Conservation (phyloP, 116 monocot genomes). For the Posidonia oceanica region DNA sequence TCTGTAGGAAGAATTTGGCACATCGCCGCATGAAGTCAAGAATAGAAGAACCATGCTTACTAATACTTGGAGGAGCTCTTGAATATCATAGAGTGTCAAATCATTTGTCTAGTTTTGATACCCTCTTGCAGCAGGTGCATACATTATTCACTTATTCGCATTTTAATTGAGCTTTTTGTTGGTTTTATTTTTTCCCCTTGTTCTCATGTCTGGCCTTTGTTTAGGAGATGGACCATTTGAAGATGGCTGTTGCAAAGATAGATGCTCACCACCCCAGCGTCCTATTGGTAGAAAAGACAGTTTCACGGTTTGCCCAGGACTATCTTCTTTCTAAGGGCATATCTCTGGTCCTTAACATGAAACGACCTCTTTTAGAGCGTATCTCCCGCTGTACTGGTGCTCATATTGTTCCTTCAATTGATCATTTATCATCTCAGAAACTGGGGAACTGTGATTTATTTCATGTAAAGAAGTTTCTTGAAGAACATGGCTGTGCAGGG, state of each 20-base stretch:
- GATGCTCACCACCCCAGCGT: conserved; percentile 66
- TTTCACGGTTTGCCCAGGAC: conserved; percentile 90
- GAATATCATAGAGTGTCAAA: conserved; percentile 84
- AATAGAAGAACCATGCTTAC: conserved; percentile 64
- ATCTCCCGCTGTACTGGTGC: conserved; percentile 92
- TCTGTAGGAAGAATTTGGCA: conserved; percentile 91
- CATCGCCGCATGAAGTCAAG: conserved; percentile 75
- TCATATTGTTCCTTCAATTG: conserved; percentile 84
- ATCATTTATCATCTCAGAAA: conserved; percentile 63
- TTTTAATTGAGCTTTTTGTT: conserved; percentile 1
- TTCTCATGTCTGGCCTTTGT: conserved; percentile 6
- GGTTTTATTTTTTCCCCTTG: neutral
- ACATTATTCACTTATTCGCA: neutral
- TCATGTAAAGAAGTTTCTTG: conserved; percentile 70
- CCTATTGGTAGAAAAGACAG: conserved; percentile 86
- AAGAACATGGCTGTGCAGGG: conserved; percentile 43
- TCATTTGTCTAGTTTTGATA: conserved; percentile 82
- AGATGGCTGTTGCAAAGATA: conserved; percentile 97
- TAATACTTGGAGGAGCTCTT: conserved; percentile 92
- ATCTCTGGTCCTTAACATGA: conserved; percentile 88
- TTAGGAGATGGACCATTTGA: conserved; percentile 93
- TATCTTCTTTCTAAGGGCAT: conserved; percentile 75
- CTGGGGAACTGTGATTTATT: conserved; percentile 73
- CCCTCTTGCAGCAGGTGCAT: conserved; percentile 77
- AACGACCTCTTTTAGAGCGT: conserved; percentile 66